Base-by-base conservation (phyloP, 2,329 filamentous ascomycete genomes). In the Balansia obtecta region DNA sequence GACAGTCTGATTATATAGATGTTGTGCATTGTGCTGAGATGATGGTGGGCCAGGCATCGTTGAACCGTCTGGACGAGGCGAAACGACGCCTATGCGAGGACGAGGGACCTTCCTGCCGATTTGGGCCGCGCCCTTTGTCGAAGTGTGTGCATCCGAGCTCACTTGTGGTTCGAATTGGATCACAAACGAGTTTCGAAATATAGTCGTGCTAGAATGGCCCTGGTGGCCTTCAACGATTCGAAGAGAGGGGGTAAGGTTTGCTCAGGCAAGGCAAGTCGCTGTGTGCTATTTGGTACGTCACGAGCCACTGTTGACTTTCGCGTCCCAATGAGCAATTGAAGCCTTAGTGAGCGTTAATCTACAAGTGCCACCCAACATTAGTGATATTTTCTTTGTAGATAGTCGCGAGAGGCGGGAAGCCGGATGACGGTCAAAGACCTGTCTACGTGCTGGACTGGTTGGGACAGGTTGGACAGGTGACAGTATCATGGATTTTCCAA, bases 111-210 rank as follows among this genome's bases (percentile, higher is more conserved):
- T 63, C 61, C 65, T 65, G 64, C 63, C 66, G 60, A 57, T 56
- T 59, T 65, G 65, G 65, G 68, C 67, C 62, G 60, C 60, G 65
- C 64, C 66, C 66, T 63, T 52, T 51, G 55, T 56, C 55, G 58
- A 59, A 58, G 53, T 59, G 57, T 59, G 58, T 56, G 65, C 67
- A 69, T 69, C 60, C 67, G 67, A 66, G 49, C 58, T 54, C 55
- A 57, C 52, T 54, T 52, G 12, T 50, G 16, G 48, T 42, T 8
- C 20, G 12, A n/a, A 27, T 13, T 20, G 34, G 39, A 1, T 50
- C 18, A 16, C 38, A 30, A 30, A 39, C 45, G 38, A 47, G 34
- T 45, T 32, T 27, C 22, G 15, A 15, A 13, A 34, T 20, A 30
- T 4, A 16, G 18, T 42, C n/a, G 44, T 30, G 30, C 15, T 46